phyloP scores from a whole-genome alignment of 2,329 filamentous ascomycete species.

The Cyphellophora europaea region DNA sequence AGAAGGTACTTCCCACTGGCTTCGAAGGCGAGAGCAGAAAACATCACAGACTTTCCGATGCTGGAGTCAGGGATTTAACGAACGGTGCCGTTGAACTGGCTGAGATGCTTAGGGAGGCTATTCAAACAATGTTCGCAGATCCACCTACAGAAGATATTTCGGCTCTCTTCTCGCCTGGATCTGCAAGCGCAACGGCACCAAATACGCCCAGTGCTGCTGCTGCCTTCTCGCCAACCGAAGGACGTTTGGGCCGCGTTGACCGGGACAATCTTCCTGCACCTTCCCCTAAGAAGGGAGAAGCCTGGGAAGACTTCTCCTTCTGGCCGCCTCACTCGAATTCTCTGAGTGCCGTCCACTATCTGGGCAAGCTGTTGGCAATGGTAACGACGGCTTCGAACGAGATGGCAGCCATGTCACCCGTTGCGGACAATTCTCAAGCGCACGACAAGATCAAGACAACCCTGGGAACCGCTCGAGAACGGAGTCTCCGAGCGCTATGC shows the following conservation, averaged over 20 bases:
- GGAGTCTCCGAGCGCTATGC: conserved; percentile 76
- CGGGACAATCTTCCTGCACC: conserved; percentile 65
- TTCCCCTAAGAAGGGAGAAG: conserved; percentile 68
- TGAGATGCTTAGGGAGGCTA: conserved; percentile 67
- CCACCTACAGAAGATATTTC: conserved; percentile 87
- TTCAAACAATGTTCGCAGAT: conserved; percentile 75
- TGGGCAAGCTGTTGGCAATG: conserved; percentile 70
- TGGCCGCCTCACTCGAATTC: conserved; percentile 93
- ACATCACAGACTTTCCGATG: conserved; percentile 69
- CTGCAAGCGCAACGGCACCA: conserved; percentile 28
- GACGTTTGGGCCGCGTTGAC: conserved; percentile 67
- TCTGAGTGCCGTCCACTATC: conserved; percentile 80
- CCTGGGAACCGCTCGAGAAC: conserved; percentile 70
- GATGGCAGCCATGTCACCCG: conserved; percentile 64
- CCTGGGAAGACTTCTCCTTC: conserved; percentile 91
- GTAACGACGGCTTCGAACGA: conserved; percentile 83
- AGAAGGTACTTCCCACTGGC: conserved; percentile 67
- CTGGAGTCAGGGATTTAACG: conserved; percentile 62
- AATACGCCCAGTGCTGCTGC: conserved; percentile 53
- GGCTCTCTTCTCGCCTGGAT: conserved; percentile 71
- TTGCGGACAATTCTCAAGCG: conserved; percentile 46
- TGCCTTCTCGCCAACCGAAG: conserved; percentile 53
- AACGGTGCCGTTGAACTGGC: conserved; percentile 76
- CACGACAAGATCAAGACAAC: conserved; percentile 66
- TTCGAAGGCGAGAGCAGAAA: conserved; percentile 71